Base-by-base conservation (phyloP, 805 yeast genomes). In the Saccharomycopsis capsularis region DNA sequence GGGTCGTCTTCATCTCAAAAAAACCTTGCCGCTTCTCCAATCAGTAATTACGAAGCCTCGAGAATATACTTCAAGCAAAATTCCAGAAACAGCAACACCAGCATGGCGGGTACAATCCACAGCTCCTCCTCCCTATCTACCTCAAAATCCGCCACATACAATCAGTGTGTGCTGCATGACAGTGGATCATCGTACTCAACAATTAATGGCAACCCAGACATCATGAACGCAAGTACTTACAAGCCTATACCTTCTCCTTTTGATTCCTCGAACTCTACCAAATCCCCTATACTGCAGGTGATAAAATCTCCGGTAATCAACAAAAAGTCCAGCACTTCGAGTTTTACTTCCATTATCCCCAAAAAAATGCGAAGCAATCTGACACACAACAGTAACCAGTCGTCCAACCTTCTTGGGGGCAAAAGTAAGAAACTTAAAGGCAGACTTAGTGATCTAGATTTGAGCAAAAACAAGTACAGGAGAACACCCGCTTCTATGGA, bases 21-120 rank as follows among this genome's bases (percentile, higher is more conserved):
- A 29, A 29, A 29, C 13, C 11, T 29, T 13, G 13, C 32, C 13
- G 32, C 32, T 9, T 29, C 38, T 5, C 19, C 38, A 9, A 52
- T 52, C 30, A 37, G 42, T 15, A 44, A 39, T 30, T 52, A 52
- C 25, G 55, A 52, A 35, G 55, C 55, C n/a, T 46, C 50, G 13
- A 42, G 53, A 35, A n/a, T 48, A 15, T 52, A 52, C 25, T 49
- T 52, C 40, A 46, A 49, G 38, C 42, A 42, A 21, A 37, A 37
- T 18, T 13, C 35, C 25, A 38, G 53, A 16, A 47, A 32, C 39
- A 32, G 24, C 42, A n/a, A 16, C 11, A 16, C 41, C 24, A 42
- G 37, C 27, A 32, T 32, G 16, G 27, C 18, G 30, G 27, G 6
- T 32, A 41, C 19, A 32, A 21, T 11, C 45, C 29, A 32, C 9